A percentile compares a stretch with the other conserved stretches of the same genome.
Evolutionary conservation across 1,139 yeast species (phyloP).

Genomic region (Pichiaceae sp.): DNA sequence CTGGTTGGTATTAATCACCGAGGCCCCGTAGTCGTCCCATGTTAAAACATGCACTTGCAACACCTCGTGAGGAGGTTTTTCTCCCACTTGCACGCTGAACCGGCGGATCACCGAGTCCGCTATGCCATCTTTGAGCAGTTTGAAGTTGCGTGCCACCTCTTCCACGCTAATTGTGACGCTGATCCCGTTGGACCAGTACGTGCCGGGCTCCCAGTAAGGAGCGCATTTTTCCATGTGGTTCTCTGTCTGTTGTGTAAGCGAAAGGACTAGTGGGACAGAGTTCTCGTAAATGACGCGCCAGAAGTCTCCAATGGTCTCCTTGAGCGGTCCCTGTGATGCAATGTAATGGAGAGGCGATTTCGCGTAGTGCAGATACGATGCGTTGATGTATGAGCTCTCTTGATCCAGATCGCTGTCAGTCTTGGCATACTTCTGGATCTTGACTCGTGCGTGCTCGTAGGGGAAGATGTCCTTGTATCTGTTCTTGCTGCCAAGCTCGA

Average conservation of each 20-base stretch:
- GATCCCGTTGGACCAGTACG: slow-evolving; percentile 32
- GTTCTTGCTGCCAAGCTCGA: slow-evolving; percentile 48
- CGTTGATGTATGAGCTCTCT: slow-evolving; percentile 28
- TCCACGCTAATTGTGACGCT: slow-evolving; percentile 26
- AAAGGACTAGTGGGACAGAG: slow-evolving; percentile 33
- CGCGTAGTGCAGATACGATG: slow-evolving; percentile 27
- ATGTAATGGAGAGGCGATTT: slow-evolving; percentile 29
- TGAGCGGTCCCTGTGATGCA: slow-evolving; percentile 51
- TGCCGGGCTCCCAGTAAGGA: slow-evolving; percentile 45
- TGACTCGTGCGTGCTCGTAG: slow-evolving; percentile 47
- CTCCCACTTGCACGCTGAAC: slow-evolving; percentile 26
- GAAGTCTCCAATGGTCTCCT: slow-evolving; percentile 48
- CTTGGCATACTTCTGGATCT: slow-evolving; percentile 23
- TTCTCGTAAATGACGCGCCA: slow-evolving; percentile 43
- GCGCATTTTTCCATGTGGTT: slow-evolving; percentile 47
- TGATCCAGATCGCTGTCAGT: slow-evolving; percentile 13
- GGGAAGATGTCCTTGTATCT: slow-evolving; percentile 48
- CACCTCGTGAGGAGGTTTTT: slow-evolving; percentile 25
- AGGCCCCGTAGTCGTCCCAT: slow-evolving; percentile 49
- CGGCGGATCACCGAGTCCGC: slow-evolving; percentile 22
- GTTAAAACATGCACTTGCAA: slow-evolving; percentile 41
- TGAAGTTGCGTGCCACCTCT: slow-evolving; percentile 16
- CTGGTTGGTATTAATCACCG: slow-evolving; percentile 29
- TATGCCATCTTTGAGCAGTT: slow-evolving; percentile 4
- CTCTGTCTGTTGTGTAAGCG: slow-evolving; percentile 45